Evolutionary conservation across 2,329 filamentous ascomycete species (phyloP), one percentile per base, ranked within the genome.

Genomic region (Ploettnerulaceae sp.): DNA sequence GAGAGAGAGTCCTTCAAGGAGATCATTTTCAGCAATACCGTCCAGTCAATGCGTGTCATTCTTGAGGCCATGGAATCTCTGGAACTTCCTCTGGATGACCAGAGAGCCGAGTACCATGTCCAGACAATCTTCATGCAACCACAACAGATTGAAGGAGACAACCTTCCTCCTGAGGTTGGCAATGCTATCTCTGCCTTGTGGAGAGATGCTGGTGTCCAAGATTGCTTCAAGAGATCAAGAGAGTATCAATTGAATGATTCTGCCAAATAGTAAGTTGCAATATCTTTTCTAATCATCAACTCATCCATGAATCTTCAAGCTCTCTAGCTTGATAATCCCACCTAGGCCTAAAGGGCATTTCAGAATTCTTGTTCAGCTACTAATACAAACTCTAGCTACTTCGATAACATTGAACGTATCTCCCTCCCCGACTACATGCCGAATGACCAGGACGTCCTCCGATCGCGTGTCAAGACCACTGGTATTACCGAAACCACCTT

Each of bases 191-290:
- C 85, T 66, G 75, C 75, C 43, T 73, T 97, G 47, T 98, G 91
- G 93, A 72, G 71, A 26, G 93, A 98, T 67, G 72, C 70, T 29
- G 89, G 90, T 52, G 88, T 98, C 41, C 88, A 89, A 65, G 73
- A 94, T 95, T 61, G 76, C 81, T 52, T 93, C 91, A 71, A 93
- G 89, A 62, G 95, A 95, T 69, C 53, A 52, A 73, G 63, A 55
- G 91, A 97, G 71, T 97, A 94, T 68, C 91, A 93, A 25, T 77
- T 97, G 48, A 91, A 97, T 66, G 93, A 97, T 71, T 97, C 97
- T 62, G 72, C 97, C 54, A 81, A 83, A 71, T 98, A 96, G 89
- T 96, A 73, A 64, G 86, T 74, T 24, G 14, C n/a, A 22, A 9
- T 21, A 12, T 36, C 39, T 39, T 34, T n/a, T n/a, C n/a, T n/a